Evolutionary conservation across 768 basidiomycete species (phyloP).

Genomic region (Boletus bicolor): DNA sequence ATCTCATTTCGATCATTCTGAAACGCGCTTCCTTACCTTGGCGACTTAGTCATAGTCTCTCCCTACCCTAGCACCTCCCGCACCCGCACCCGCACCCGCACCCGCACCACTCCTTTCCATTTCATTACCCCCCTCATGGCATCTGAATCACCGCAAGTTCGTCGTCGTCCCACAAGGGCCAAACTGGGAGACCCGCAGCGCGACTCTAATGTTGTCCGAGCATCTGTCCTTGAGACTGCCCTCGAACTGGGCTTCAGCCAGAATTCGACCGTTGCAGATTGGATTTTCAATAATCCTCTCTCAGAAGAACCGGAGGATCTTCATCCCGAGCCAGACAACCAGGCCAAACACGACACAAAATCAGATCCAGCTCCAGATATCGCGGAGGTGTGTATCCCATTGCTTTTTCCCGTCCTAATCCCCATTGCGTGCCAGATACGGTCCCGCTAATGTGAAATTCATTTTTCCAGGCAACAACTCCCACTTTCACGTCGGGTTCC

Average conservation of each 20-base stretch:
- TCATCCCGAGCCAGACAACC: constrained; percentile 13
- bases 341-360: not conserved
- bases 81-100: not conserved
- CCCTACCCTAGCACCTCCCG: not conserved
- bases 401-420: not conserved
- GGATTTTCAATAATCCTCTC: constrained; percentile 67
- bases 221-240: constrained; percentile 72
- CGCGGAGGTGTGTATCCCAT: constrained; percentile 29
- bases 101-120: constrained; percentile 14
- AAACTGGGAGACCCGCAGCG: constrained; percentile 29
- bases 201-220: constrained; percentile 59
- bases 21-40: constrained; percentile 6
- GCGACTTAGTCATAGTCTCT: not conserved
- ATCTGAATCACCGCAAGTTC: constrained; percentile 18
- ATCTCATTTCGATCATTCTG: constrained; percentile 13
- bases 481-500: constrained; percentile 39
- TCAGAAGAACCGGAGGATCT: constrained; percentile 54
- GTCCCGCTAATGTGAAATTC: constrained; percentile 11
- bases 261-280: constrained; percentile 58
- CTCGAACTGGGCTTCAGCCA: constrained; percentile 62
- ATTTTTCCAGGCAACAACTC: constrained; percentile 25
- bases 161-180: constrained; percentile 28
- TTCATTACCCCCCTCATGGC: constrained; percentile 19
- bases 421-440: not conserved
- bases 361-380: constrained; percentile 16